These are phyloP conservation scores for Margaritispora aquatica DNA, from an alignment of 495 filamentous ascomycete genomes.

Conservation along the genomic window DNA sequence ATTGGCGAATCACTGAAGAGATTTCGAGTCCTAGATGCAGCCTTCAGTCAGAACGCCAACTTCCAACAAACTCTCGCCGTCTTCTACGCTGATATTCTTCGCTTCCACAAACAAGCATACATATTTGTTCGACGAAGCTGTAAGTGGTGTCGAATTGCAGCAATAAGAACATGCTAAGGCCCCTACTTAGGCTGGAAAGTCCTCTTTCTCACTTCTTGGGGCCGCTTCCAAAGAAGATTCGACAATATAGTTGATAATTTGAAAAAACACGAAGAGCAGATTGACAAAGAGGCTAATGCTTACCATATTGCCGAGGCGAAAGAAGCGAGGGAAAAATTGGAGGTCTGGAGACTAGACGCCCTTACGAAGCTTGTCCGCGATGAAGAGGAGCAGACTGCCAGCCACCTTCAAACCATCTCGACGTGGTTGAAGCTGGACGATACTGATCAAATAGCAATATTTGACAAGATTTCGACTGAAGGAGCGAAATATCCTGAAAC, in stretches of 20 bases:
- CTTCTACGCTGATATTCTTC: conserved; percentile 32
- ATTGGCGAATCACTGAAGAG: conserved; percentile 32
- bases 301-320: conserved; percentile 25
- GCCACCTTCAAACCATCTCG: conserved; percentile 22
- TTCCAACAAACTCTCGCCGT: conserved; percentile 28
- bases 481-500: conserved; percentile 21
- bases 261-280: conserved; percentile 24
- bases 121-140: conserved; percentile 27
- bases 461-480: conserved; percentile 18
- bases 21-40: conserved; percentile 24
- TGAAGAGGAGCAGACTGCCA: conserved; percentile 19
- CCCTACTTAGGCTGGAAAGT: conserved; percentile 29
- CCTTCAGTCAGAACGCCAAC: conserved; percentile 24
- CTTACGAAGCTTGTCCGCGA: conserved; percentile 13
- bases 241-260: conserved; percentile 27
- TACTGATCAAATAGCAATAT: conserved; percentile 24
- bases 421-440: conserved; percentile 27
- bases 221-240: conserved; percentile 26
- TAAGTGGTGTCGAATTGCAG: conserved; percentile 7
- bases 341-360: conserved; percentile 19
- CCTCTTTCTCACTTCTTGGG: conserved; percentile 30
- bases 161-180: neutral
- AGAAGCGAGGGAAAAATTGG: conserved; percentile 14
- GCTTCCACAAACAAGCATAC: conserved; percentile 34
- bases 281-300: conserved; percentile 28